Conservation (phyloP, 1,284 basidiomycete genomes). For the Pseudozyma thailandica region DNA sequence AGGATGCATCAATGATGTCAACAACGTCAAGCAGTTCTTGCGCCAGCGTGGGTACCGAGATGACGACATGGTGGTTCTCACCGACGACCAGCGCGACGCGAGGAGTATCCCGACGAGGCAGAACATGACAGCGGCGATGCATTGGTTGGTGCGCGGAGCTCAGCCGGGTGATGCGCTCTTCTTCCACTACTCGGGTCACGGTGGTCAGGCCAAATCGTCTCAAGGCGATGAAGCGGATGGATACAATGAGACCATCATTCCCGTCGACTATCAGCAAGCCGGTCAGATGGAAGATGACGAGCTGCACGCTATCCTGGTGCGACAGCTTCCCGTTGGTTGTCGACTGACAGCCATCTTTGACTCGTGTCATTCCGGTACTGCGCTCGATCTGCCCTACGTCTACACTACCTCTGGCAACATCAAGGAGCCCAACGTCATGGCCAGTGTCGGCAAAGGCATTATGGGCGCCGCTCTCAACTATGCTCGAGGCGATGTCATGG, state of each 20-base stretch:
- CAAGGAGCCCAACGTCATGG: constrained; percentile 81
- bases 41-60: constrained; percentile 63
- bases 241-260: constrained; percentile 67
- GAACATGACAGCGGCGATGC: constrained; percentile 68
- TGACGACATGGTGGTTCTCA: constrained; percentile 67
- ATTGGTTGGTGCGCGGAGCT: constrained; percentile 66
- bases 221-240: constrained; percentile 68
- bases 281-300: constrained; percentile 68
- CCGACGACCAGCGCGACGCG: constrained; percentile 59
- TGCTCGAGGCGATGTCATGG: constrained; percentile 79
- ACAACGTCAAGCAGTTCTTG: constrained; percentile 66
- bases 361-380: constrained; percentile 68
- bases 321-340: constrained; percentile 60
- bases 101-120: constrained; percentile 65
- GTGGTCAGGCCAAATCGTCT: constrained; percentile 64
- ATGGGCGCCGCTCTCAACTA: constrained; percentile 76
- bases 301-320: constrained; percentile 65
- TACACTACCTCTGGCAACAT: constrained; percentile 92
- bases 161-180: constrained; percentile 66
- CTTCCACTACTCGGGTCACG: constrained; percentile 67
- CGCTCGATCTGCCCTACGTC: constrained; percentile 66
- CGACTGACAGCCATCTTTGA: constrained; percentile 48
- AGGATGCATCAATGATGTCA: constrained; percentile 67
- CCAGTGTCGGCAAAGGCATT: constrained; percentile 64
- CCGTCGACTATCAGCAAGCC: constrained; percentile 62